phyloP scores from a whole-genome alignment of 2,329 filamentous ascomycete species.

The Didymella keratinophila region DNA sequence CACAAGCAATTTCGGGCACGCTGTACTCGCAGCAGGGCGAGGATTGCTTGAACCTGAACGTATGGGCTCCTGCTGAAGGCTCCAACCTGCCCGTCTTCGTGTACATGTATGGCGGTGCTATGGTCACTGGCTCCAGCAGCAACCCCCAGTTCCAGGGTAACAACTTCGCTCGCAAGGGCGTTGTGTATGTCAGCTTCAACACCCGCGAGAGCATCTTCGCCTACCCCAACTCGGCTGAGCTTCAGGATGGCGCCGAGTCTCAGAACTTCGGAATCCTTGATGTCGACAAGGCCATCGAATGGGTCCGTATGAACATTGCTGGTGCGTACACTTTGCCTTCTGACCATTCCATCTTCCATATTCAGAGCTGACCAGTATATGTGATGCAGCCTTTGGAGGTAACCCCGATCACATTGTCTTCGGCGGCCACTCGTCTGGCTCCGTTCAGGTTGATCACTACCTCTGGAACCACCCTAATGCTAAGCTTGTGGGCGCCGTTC shows the following conservation, averaged over 20 bases:
- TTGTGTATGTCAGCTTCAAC: slow-evolving; percentile 39
- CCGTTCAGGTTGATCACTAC: slow-evolving; percentile 37
- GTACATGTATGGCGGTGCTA: slow-evolving; percentile 56
- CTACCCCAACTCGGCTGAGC: slow-evolving; percentile 52
- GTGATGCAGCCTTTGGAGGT: slow-evolving; percentile 47
- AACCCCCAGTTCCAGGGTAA: slow-evolving; percentile 55
- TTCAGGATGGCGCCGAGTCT: slow-evolving; percentile 29
- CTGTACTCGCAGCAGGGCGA: slow-evolving; percentile 33
- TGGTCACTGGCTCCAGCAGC: slow-evolving; percentile 53
- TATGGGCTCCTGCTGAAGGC: slow-evolving; percentile 31
- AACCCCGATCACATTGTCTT: slow-evolving; percentile 55
- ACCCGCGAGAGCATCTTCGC: slow-evolving; percentile 50
- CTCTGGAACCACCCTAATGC: slow-evolving; percentile 38
- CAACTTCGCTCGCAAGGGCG: slow-evolving; percentile 42
- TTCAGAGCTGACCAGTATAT: neutral
- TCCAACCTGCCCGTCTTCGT: slow-evolving; percentile 46
- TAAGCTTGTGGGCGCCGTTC: slow-evolving; percentile 30
- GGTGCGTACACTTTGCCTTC: slow-evolving; percentile 4
- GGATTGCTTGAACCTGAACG: slow-evolving; percentile 53
- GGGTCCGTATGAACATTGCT: slow-evolving; percentile 48
- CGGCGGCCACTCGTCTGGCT: slow-evolving; percentile 48
- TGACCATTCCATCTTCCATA: neutral
- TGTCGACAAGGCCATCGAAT: slow-evolving; percentile 49
- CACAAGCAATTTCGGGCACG: slow-evolving; percentile 34
- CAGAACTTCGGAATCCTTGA: slow-evolving; percentile 50